phyloP scores from a whole-genome alignment of 352 stramenopile genomes.

The Phytophthora idaei region DNA sequence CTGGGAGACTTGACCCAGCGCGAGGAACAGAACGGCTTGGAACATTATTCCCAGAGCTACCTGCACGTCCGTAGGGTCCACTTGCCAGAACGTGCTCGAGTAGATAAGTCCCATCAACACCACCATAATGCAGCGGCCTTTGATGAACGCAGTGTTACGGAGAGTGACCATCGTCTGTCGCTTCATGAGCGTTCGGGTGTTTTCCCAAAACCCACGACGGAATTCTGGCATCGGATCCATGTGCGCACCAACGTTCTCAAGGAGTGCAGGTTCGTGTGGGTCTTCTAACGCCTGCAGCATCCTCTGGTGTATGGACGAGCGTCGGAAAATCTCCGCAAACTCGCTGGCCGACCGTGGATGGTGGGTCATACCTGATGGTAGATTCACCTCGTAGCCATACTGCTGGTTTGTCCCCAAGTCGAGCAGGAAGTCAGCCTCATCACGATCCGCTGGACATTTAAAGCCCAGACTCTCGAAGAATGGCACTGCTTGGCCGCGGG shows the following conservation, averaged over 20 bases:
- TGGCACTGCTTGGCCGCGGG: slow-evolving; percentile 48
- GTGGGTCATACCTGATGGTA: slow-evolving; percentile 4
- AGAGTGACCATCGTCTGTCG: slow-evolving; percentile 52
- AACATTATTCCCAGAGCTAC: slow-evolving; percentile 71
- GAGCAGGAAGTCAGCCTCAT: slow-evolving; percentile 49
- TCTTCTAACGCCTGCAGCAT: slow-evolving; percentile 26
- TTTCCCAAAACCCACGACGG: slow-evolving; percentile 33
- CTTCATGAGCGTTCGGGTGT: slow-evolving; percentile 33
- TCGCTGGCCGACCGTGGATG: slow-evolving; percentile 34
- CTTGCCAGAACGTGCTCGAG: slow-evolving; percentile 41
- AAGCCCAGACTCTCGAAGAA: slow-evolving; percentile 44
- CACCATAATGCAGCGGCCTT: slow-evolving; percentile 45
- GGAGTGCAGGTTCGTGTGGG: slow-evolving; percentile 18
- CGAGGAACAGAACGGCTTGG: slow-evolving; percentile 66
- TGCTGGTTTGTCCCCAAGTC: slow-evolving; percentile 47
- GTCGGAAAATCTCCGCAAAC: slow-evolving; percentile 35
- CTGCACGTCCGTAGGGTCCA: slow-evolving; percentile 35
- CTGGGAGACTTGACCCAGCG: slow-evolving; percentile 64
- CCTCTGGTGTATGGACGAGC: slow-evolving; percentile 20
- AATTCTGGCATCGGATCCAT: slow-evolving; percentile 40
- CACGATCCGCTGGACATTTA: slow-evolving; percentile 39
- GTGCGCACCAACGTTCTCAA: slow-evolving; percentile 22
- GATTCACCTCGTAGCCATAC: slow-evolving; percentile 31
- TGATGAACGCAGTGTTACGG: slow-evolving; percentile 39
- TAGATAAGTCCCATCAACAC: slow-evolving; percentile 46